Base-by-base conservation (phyloP, 306 rosid species). In the Quercus gilva region DNA sequence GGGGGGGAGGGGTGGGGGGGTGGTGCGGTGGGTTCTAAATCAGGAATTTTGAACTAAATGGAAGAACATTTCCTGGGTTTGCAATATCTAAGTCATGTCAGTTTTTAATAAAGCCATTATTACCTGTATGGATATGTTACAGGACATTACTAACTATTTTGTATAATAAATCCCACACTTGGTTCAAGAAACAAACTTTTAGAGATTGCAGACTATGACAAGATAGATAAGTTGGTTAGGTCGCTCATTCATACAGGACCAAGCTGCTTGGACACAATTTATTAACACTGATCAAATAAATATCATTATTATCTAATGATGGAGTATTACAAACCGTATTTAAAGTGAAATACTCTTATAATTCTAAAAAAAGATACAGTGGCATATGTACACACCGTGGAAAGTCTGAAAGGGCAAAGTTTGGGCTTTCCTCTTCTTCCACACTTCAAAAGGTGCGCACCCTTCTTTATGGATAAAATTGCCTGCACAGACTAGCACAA, bases 341-440 rank as follows among this genome's bases (percentile, higher is more conserved):
- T 17, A 5, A 51, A 20, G 23, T 60, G 45, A 3, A 59, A 69
- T 13, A 18, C 17, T 65, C 5, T 35, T 21, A 52, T 33, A 63
- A 31, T 37, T 19, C 35, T 72, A 49, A 37, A 79, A 76, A 37
- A 64, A 74, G 29, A 41, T 21, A 43, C 4, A 67, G 45, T 73
- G 67, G 20, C 63, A 63, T 2, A 51, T 43, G 57, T 35, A 45
- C 88, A 13, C 80, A 94, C 98, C 89, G 81, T 86, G 45, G 97
- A 93, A 85, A 93, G 94, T 81, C 94, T 76, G 84, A 93, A 93
- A 69, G 90, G 97, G 71, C 88, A 91, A 56, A 90, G 90, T 81
- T 93, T 91, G 6, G 97, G 97, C 74, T 94, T 94, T 84, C 97
- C 97, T 80, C 92, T 84, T 43, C 78, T 83, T 74, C 95, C 90